Evolutionary conservation across 148 eudicot genomes (phyloP).

Genomic region (Amaranthus hypochondriacus): DNA sequence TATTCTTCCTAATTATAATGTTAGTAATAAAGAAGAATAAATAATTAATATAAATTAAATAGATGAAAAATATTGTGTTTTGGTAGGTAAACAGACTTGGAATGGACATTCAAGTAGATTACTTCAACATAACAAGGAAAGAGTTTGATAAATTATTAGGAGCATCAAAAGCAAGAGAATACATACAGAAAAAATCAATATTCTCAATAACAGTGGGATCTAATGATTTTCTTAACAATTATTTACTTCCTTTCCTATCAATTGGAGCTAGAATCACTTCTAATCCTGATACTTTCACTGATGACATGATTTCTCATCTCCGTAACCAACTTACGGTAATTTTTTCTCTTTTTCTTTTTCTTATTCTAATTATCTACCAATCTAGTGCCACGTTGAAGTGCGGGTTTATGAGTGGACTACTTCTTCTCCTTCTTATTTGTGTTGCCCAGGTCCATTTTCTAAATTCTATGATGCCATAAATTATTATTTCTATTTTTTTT

Average conservation of each 20-base stretch:
- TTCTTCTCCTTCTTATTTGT: too few species aligned
- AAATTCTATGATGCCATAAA: too few species aligned
- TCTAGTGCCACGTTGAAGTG: too few species aligned
- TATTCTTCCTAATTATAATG: too few species aligned
- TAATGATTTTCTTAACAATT: conserved; percentile 89
- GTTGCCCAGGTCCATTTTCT: too few species aligned
- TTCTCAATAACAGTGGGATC: conserved; percentile 83
- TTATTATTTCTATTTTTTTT: too few species aligned
- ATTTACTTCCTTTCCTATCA: conserved; percentile 73
- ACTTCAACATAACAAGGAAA: conserved; percentile 71
- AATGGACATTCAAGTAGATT: conserved; percentile 87
- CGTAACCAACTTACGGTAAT: conserved; percentile 69
- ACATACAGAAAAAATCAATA: conserved; percentile 52
- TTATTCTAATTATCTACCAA: not conserved
- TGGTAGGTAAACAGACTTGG: conserved; percentile 84
- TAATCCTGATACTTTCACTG: conserved; percentile 63
- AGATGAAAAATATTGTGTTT: too few species aligned
- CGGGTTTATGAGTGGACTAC: too few species aligned
- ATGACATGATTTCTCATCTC: conserved; percentile 57
- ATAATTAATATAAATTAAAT: too few species aligned
- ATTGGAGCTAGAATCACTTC: conserved; percentile 66
- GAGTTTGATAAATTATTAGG: conserved; percentile 69
- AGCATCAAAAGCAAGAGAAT: conserved; percentile 55
- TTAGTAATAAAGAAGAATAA: too few species aligned
- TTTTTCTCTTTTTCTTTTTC: not conserved